Base-by-base conservation (phyloP, 192 early-diverging fungal genomes). In the Umbelopsis vinacea region DNA sequence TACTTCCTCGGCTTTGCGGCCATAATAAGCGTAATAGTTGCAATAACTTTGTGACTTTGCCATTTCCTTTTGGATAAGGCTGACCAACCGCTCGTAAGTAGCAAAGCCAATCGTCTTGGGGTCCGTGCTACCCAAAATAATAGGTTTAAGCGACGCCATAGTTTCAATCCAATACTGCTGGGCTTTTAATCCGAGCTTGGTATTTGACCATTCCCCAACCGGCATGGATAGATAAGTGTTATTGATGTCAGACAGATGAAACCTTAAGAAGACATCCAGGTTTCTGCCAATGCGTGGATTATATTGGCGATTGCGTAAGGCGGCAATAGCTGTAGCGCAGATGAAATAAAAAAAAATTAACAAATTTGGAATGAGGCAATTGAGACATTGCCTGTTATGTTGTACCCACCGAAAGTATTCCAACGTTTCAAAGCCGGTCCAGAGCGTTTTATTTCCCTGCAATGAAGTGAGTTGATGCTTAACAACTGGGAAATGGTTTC, bases 231-330 rank as follows among this genome's bases (percentile, higher is more conserved):
- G 19, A 37, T 63, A 63, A 3, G 57, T 63, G n/a, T 37, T 63
- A 14, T 37, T 63, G 33, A 63, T 33, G 3, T 63, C 57, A 0
- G 57, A 63, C 4, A 63, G 57, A 29, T 63, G 57, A n/a, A 37
- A 63, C 33, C 33, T 29, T 14, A 63, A 33, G 57, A 63, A 63
- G 29, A 63, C 57, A 37, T 63, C 57, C 57, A 63, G n/a, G 57
- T 63, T 63, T 63, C 57, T 63, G 14, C 57, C 57, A 63, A 63
- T 63, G 33, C 57, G 57, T 8, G 57, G 57, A 17, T 63, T 63
- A 12, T 63, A 63, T 19, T 63, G 57, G 14, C 33, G 57, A 17
- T 63, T 63, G 26, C 57, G 57, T 33, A 63, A 37, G 17, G 57
- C 57, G 5, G 57, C 57, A 35, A 63, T 37, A 14, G 57, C 57